A percentile compares a stretch with the other conserved stretches of the same genome.
Evolutionary conservation across 495 filamentous ascomycete genomes (phyloP).

Genomic region (Tuber umbilicatum): DNA sequence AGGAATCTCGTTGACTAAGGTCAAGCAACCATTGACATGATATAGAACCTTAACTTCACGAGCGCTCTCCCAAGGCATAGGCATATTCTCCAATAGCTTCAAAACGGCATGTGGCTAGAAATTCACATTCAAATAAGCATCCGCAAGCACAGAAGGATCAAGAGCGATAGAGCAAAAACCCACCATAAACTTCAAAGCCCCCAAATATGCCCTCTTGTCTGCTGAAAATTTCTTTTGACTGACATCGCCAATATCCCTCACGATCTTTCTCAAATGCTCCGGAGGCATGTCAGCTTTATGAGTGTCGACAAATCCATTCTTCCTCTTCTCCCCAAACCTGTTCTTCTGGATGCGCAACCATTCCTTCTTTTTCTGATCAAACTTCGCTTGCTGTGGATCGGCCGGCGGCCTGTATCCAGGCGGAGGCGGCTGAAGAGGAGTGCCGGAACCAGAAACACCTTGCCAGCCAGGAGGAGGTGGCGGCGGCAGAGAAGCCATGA

Average conservation of each 20-base stretch:
- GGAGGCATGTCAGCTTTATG: slow-evolving; percentile 99
- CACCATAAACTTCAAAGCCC: slow-evolving; percentile 93
- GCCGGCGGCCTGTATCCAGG: slow-evolving; percentile 79
- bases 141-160: background rate
- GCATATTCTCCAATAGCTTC: slow-evolving; percentile 99
- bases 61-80: slow-evolving; percentile 98
- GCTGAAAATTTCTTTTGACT: slow-evolving; percentile 99
- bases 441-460: slow-evolving; percentile 49
- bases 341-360: slow-evolving; percentile 90
- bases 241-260: slow-evolving; percentile 97
- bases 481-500: slow-evolving; percentile 69
- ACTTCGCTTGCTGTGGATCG: slow-evolving; percentile 86
- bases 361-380: slow-evolving; percentile 97
- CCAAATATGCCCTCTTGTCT: slow-evolving; percentile 96
- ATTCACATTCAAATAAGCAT: slow-evolving; percentile 26
- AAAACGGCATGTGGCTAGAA: slow-evolving; percentile 81
- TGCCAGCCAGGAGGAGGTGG: slow-evolving; percentile 56
- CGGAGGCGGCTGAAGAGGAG: slow-evolving; percentile 78
- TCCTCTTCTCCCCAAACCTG: slow-evolving; percentile 93
- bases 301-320: slow-evolving; percentile 91
- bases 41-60: slow-evolving; percentile 96
- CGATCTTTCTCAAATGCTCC: slow-evolving; percentile 96
- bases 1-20: slow-evolving; percentile 93
- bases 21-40: slow-evolving; percentile 96
- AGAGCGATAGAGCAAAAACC: slow-evolving; percentile 8